These are phyloP conservation scores for Populus hybrid DNA, from an alignment of 441 rosid species.

Conservation along the genomic window DNA sequence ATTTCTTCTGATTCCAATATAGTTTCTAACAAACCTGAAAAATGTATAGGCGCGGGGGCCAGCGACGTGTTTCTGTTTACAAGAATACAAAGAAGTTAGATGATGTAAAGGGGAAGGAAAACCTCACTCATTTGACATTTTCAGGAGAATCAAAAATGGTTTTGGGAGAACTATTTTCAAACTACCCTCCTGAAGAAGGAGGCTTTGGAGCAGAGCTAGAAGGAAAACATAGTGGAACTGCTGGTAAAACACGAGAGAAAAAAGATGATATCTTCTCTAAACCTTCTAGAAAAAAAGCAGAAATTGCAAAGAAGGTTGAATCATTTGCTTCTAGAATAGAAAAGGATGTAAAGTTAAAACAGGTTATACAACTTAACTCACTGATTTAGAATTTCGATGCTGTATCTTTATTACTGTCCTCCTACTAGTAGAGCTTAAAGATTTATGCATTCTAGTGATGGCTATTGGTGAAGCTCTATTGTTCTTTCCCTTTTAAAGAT, in stretches of 20 bases:
- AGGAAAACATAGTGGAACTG: slow-evolving; percentile 32
- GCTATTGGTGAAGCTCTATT: not conserved
- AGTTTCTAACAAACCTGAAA: slow-evolving; percentile 24
- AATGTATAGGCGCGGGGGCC: slow-evolving; percentile 43
- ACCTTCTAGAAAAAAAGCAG: slow-evolving; percentile 52
- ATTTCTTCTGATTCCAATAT: slow-evolving; percentile 4
- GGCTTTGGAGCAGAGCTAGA: slow-evolving; percentile 31
- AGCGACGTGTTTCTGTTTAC: slow-evolving; percentile 53
- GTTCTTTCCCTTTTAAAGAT: slow-evolving; percentile 17
- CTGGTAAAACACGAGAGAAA: slow-evolving; percentile 29
- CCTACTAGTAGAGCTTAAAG: slow-evolving; percentile 7
- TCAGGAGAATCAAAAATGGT: slow-evolving; percentile 54
- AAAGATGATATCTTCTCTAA: slow-evolving; percentile 69
- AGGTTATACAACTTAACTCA: slow-evolving; percentile 45
- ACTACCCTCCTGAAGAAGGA: slow-evolving; percentile 79
- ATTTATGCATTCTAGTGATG: slow-evolving; percentile 15
- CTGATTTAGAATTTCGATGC: slow-evolving; percentile 12
- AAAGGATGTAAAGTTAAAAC: slow-evolving; percentile 44
- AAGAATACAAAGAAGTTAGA: slow-evolving; percentile 30
- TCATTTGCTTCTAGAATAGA: slow-evolving; percentile 48
- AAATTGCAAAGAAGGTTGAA: slow-evolving; percentile 57
- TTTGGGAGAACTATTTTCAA: slow-evolving; percentile 65
- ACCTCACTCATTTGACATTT: slow-evolving; percentile 38
- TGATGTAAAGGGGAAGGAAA: slow-evolving; percentile 25
- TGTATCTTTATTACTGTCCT: slow-evolving; percentile 12